phyloP scores from a whole-genome alignment of 2,329 filamentous ascomycete genomes.

The Cladophialophora exuberans region DNA sequence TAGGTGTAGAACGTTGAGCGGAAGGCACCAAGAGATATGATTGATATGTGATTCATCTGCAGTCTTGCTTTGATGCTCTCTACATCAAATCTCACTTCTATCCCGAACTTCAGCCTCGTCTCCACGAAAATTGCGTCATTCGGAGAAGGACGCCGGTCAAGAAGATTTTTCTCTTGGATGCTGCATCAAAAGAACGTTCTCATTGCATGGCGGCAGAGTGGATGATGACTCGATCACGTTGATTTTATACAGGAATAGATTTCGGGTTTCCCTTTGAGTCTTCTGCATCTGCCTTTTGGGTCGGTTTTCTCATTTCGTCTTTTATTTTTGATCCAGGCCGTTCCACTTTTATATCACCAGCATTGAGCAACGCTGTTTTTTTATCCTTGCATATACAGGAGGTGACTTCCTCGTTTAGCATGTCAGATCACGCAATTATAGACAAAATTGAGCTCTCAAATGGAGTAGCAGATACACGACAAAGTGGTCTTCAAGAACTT shows the following conservation, averaged over 20 bases:
- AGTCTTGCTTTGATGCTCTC: background rate
- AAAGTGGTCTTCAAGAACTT: background rate
- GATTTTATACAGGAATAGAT: background rate
- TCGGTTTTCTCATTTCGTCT: background rate
- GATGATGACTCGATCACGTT: too few species aligned
- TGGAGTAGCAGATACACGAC: background rate
- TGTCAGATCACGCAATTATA: background rate
- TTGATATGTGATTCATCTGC: too few species aligned
- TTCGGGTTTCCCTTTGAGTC: background rate
- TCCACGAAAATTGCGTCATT: constrained; percentile 23
- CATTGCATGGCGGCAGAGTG: too few species aligned
- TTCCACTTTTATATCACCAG: background rate
- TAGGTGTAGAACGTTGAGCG: constrained; percentile 17
- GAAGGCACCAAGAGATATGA: background rate
- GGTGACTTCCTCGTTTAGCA: background rate
- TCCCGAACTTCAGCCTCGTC: constrained; percentile 9
- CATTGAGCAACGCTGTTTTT: too few species aligned
- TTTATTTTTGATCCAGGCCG: background rate
- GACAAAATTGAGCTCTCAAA: too few species aligned
- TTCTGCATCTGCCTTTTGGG: background rate
- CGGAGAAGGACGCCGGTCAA: constrained; percentile 1
- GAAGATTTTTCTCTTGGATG: constrained; percentile 6
- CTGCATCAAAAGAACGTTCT: too few species aligned
- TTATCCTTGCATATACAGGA: too few species aligned
- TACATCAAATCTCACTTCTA: background rate